Base-by-base conservation (phyloP, 768 basidiomycete genomes). In the Amylocystis lapponica region DNA sequence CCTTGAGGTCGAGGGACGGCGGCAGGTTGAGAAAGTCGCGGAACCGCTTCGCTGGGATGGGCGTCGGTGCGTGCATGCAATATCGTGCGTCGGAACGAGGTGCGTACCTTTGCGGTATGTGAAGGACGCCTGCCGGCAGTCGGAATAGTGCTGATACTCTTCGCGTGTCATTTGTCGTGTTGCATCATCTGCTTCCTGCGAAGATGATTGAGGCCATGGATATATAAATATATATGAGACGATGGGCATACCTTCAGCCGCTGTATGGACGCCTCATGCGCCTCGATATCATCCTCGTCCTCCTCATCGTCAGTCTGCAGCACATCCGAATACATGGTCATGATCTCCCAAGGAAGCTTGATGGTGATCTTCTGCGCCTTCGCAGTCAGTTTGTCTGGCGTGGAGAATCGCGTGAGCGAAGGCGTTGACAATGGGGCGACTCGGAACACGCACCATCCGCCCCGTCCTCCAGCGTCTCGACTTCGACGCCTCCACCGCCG, bases 81-180 rank as follows among this genome's bases (percentile, higher is more conserved):
- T 30, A 7, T 26, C 29, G n/a, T 17, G 2, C 21, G 36, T 39
- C 20, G 4, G 43, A 12, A 16, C 3, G 20, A 19, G 31, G 21
- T 29, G 62, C 67, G 25, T 34, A 89, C 93, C 86, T 82, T 97
- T 98, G 41, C 93, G 82, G 62, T 94, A 96, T 1, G 94, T 96
- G 62, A 97, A 98, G 13, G 90, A 90, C 0, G 94, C 94, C 62
- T 96, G 94, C 46, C 94, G 78, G 66, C 93, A 96, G 60, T 95
- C 92, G 3, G 93, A 93, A 59, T 96, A 96, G 59, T 93, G 92
- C 47, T 94, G 87, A 61, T 97, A 98, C 56, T 97, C 91, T 60
- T 97, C 94, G 54, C 88, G 76, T 7, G 92, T 94, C 94, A 97
- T 98, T 65, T 90, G 81, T 34, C 89, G 76, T 2, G 94, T 97